Evolutionary conservation across 2,329 filamentous ascomycete genomes (phyloP), one percentile per base, ranked within the genome.

Genomic region (Fusarium dimerum): DNA sequence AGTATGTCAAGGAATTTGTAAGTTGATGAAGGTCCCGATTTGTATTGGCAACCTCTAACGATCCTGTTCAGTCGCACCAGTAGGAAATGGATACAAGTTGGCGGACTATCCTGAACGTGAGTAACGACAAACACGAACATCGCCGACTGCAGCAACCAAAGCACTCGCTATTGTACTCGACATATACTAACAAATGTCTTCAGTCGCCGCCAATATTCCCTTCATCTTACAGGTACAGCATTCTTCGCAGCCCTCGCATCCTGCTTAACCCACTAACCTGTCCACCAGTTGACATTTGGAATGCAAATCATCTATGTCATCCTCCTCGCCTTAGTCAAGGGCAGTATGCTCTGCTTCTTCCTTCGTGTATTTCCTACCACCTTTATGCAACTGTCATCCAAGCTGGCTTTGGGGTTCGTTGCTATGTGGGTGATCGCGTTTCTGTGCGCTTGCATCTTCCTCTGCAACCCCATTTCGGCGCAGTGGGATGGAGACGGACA

Each of bases 381-480:
- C 0, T 67, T 67, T 11, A 66, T 67, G 55, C 56, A 67, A 26
- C 48, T 40, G 1, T 59, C 66, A 3, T 67, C 68, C 26, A 67
- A 65, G 39, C 60, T 64, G 6, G 62, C 76, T 7, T 70, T 71
- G 4, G 50, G 46, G 18, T 68, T 78, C 6, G 67, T 73, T 13
- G 64, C 72, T 36, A 56, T 62, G 32, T 79, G 77, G 76, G 63
- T 68, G n/a, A 68, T 78, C 42, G 68, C 72, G 16, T 75, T 73
- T 45, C 64, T 78, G 15, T 72, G 68, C 7, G 46, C 64, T 3
- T 66, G 59, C 60, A 70, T 79, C 49, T 79, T 80, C 60, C 71
- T 77, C 41, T 80, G 78, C 64, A 69, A 66, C 0, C 78, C 77
- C 0, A 68, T 79, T 6, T 59, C 70, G 7, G 76, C 73, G 50